phyloP scores from a whole-genome alignment of 1,284 basidiomycete genomes.

The Pseudozyma sp. region DNA sequence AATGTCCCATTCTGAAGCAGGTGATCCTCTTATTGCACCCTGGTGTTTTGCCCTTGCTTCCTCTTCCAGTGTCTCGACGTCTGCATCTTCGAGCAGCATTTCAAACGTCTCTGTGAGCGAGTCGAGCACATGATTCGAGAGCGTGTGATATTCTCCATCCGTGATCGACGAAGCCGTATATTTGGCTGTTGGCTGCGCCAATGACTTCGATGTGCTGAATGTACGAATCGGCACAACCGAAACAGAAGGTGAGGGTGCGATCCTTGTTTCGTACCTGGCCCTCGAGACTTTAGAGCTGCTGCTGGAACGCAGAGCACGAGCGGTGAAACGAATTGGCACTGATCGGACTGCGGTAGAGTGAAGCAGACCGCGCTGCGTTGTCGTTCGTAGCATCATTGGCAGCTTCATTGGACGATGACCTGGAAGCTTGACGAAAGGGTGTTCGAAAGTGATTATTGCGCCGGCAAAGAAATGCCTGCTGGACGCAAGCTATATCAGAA shows the following conservation, averaged over 20 bases:
- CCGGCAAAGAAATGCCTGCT: neutral
- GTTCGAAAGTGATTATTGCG: neutral
- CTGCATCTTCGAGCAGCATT: constrained; percentile 76
- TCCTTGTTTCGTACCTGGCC: too few species aligned
- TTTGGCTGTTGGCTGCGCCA: constrained; percentile 29
- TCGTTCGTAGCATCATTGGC: constrained; percentile 41
- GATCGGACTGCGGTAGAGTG: constrained; percentile 12
- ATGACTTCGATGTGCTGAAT: constrained; percentile 12
- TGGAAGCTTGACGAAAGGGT: too few species aligned
- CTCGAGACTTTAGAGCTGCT: neutral
- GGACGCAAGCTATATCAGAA: too few species aligned
- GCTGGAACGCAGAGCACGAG: neutral
- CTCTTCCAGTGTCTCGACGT: constrained; percentile 53
- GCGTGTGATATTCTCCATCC: constrained; percentile 78
- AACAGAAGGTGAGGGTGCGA: neutral
- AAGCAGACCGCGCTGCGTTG: constrained; percentile 32
- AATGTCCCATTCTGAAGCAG: constrained; percentile 79
- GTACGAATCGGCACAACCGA: neutral
- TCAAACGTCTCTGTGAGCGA: constrained; percentile 83
- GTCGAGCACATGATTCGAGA: constrained; percentile 87
- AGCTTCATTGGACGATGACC: too few species aligned
- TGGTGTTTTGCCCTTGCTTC: constrained; percentile 17
- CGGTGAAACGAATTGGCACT: constrained; percentile 7
- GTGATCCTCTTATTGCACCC: constrained; percentile 43
- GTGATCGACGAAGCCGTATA: constrained; percentile 70